Evolutionary conservation across 805 yeast species (phyloP).

Genomic region (Wickerhamomyces ciferrii): DNA sequence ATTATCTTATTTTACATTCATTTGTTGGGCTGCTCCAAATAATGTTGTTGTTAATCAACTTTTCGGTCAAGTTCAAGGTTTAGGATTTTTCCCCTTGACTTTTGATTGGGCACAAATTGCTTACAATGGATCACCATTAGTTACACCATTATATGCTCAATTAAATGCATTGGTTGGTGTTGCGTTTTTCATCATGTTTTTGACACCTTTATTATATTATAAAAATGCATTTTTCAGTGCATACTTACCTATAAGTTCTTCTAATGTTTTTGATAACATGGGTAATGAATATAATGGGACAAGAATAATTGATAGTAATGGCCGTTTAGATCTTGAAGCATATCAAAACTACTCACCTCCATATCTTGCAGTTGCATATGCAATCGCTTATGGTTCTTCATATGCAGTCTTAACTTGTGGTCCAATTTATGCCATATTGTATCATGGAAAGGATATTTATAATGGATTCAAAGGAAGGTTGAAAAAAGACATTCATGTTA

Average conservation of each 20-base stretch:
- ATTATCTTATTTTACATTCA: conserved; percentile 40
- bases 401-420: conserved; percentile 61
- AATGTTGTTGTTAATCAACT: conserved; percentile 58
- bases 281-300: conserved; percentile 45
- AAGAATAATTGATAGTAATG: conserved; percentile 38
- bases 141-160: conserved; percentile 50
- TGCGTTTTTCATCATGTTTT: conserved; percentile 46
- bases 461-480: conserved; percentile 29
- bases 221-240: conserved; percentile 54
- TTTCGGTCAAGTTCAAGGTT: conserved; percentile 57
- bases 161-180: conserved; percentile 40
- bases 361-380: conserved; percentile 52
- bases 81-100: conserved; percentile 61
- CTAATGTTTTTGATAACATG: conserved; percentile 45
- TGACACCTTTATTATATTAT: conserved; percentile 47
- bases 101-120: conserved; percentile 67
- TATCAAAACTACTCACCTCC: conserved; percentile 61
- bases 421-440: conserved; percentile 47
- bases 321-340: conserved; percentile 37
- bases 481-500: conserved; percentile 43
- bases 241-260: conserved; percentile 52
- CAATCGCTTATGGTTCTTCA: conserved; percentile 53
- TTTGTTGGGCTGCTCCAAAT: conserved; percentile 51
- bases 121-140: conserved; percentile 53
- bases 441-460: conserved; percentile 50